Percentiles rank a stretch among this genome's conserved stretches.
These are phyloP conservation scores for Funneliformis caledonium DNA, from an alignment of 371 early-diverging fungal species.

Conservation along the genomic window DNA sequence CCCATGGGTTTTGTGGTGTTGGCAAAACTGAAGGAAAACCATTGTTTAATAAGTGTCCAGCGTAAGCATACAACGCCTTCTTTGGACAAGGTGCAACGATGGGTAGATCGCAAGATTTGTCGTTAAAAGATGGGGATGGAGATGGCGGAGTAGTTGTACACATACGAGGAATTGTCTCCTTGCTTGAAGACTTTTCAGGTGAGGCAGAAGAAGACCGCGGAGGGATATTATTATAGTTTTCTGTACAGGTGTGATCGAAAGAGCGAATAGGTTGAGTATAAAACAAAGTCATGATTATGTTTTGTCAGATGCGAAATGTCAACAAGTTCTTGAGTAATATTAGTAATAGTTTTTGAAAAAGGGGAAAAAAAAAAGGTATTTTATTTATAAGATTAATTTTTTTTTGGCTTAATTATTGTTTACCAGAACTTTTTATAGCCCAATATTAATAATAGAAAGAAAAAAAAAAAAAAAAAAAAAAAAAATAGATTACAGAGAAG, in stretches of 20 bases:
- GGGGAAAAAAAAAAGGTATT: not conserved
- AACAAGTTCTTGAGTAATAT: not conserved
- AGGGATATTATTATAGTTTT: slow-evolving; percentile 17
- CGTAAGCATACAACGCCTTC: slow-evolving; percentile 15
- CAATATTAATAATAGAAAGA: not conserved
- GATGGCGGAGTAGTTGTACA: slow-evolving; percentile 10
- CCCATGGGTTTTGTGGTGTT: not conserved
- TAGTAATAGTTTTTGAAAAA: not conserved
- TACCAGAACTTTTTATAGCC: not conserved
- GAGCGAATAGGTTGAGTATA: slow-evolving; percentile 23
- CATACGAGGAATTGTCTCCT: slow-evolving; percentile 7
- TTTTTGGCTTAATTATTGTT: not conserved
- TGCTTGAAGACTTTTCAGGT: not conserved
- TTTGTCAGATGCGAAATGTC: not conserved
- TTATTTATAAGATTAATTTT: not conserved
- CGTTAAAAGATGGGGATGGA: not conserved
- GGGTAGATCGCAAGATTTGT: not conserved
- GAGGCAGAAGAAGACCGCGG: slow-evolving; percentile 16
- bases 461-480: too few relatives aligned
- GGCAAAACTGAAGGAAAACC: not conserved
- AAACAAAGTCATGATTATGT: slow-evolving; percentile 12
- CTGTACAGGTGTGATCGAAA: slow-evolving; percentile 25
- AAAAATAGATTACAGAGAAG: too few relatives aligned
- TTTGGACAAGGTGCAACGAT: slow-evolving; percentile 22
- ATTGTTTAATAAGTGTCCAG: slow-evolving; percentile 16